Evolutionary conservation across 495 filamentous ascomycete genomes (phyloP).

Genomic region (Talaromyces wortmannii): DNA sequence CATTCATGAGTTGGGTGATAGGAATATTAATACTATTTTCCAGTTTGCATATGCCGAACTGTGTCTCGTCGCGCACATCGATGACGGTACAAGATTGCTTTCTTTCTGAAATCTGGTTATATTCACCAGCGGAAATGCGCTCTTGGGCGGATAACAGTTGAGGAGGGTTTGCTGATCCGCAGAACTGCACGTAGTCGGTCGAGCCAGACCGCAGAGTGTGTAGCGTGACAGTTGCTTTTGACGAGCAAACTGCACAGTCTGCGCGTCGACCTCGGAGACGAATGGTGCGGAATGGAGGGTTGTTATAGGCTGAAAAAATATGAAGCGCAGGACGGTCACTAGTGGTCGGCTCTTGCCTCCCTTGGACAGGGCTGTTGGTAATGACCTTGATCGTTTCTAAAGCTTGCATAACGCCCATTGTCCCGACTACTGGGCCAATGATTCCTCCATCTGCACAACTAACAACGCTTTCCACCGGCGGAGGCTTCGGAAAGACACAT

Average conservation of each 20-base stretch:
- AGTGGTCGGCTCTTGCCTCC: not conserved
- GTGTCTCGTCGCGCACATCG: constrained; percentile 77
- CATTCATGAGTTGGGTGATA: constrained; percentile 48
- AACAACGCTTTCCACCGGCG: constrained; percentile 67
- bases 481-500: constrained; percentile 84
- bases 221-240: constrained; percentile 49
- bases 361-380: constrained; percentile 18
- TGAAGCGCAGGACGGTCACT: constrained; percentile 43
- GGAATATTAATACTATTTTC: constrained; percentile 72
- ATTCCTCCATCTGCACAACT: constrained; percentile 91
- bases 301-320: constrained; percentile 65
- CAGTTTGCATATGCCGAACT: constrained; percentile 76
- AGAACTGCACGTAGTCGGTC: constrained; percentile 75
- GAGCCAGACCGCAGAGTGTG: constrained; percentile 55
- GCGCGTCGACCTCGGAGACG: constrained; percentile 58
- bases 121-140: constrained; percentile 55
- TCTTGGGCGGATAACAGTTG: constrained; percentile 50
- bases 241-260: constrained; percentile 71
- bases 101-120: constrained; percentile 17
- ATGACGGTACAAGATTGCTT: constrained; percentile 48
- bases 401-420: constrained; percentile 90
- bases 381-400: constrained; percentile 84
- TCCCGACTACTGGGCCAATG: constrained; percentile 83
- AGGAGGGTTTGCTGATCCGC: constrained; percentile 47
- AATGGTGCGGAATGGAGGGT: constrained; percentile 66